Percentiles rank a stretch among this genome's conserved stretches.
Conservation (phyloP, 495 filamentous ascomycete genomes). For the Paragyromitra xinjiangensis region DNA sequence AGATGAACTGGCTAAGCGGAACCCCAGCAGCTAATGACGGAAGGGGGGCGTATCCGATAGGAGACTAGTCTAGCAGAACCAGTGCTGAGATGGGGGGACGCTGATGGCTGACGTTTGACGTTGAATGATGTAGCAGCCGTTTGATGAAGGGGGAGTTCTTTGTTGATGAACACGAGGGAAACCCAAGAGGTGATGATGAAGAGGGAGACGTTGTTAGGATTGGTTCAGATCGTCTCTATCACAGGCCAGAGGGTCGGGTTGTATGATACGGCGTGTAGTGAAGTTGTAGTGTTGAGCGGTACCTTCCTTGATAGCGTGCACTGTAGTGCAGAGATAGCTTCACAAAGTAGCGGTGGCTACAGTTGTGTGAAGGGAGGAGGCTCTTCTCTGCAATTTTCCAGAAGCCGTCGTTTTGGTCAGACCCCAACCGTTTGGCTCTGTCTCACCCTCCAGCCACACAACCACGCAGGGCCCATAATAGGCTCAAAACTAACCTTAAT, state of each 20-base stretch:
- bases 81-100: constrained; percentile 1
- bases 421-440: constrained; percentile 11
- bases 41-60: constrained; percentile 7
- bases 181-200: constrained; percentile 9
- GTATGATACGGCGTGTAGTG: neutral
- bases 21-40: constrained; percentile 26
- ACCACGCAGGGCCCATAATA: constrained; percentile 35
- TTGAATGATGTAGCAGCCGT: constrained; percentile 9
- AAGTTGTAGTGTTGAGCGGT: neutral
- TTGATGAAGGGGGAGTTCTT: constrained; percentile 7
- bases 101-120: neutral
- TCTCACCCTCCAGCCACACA: constrained; percentile 43
- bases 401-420: constrained; percentile 23
- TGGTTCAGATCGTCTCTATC: constrained; percentile 6
- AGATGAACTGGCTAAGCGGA: constrained; percentile 27
- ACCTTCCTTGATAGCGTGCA: neutral
- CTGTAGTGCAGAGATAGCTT: neutral
- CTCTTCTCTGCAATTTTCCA: constrained; percentile 34
- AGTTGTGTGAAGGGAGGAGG: constrained; percentile 13
- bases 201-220: neutral
- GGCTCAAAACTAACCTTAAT: constrained; percentile 3
- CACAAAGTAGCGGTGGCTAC: neutral
- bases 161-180: constrained; percentile 2
- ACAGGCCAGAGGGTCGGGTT: neutral
- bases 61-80: constrained; percentile 34